These are phyloP conservation scores for Lycium barbarum DNA, from an alignment of 257 asterid species.

Conservation along the genomic window DNA sequence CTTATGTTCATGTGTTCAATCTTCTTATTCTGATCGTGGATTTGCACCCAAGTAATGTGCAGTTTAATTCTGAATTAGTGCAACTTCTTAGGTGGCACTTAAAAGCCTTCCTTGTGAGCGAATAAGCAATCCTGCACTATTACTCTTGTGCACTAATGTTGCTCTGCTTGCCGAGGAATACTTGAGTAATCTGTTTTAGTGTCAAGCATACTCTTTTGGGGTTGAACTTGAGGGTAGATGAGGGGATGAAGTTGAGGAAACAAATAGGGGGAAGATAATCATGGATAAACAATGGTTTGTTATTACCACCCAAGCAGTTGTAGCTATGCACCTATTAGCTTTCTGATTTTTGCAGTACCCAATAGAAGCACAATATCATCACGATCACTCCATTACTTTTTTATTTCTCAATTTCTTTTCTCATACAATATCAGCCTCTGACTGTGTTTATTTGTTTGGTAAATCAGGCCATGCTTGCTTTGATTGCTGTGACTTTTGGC, in stretches of 20 bases:
- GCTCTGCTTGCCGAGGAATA: neutral
- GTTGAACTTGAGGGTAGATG: neutral
- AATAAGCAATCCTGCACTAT: neutral
- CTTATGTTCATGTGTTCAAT: neutral
- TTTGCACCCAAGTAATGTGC: conserved; percentile 10
- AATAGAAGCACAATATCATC: conserved; percentile 1
- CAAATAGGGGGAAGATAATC: neutral
- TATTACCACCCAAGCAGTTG: neutral
- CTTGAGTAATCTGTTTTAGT: neutral
- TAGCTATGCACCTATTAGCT: conserved; percentile 1
- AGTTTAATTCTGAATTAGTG: neutral
- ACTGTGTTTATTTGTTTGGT: neutral
- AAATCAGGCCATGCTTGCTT: conserved; percentile 71
- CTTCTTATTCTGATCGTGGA: conserved; percentile 18
- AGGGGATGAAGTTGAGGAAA: neutral
- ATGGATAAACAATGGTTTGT: neutral
- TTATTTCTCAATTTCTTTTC: neutral
- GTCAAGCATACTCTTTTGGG: neutral
- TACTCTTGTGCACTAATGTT: neutral
- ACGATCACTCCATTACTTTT: neutral
- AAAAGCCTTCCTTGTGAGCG: neutral
- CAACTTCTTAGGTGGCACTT: neutral
- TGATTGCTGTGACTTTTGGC: conserved; percentile 79
- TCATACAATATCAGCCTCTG: neutral
- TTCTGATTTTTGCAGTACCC: conserved; percentile 16